Conservation (phyloP, 345 rosid genomes). For the Acer yangbiense region DNA sequence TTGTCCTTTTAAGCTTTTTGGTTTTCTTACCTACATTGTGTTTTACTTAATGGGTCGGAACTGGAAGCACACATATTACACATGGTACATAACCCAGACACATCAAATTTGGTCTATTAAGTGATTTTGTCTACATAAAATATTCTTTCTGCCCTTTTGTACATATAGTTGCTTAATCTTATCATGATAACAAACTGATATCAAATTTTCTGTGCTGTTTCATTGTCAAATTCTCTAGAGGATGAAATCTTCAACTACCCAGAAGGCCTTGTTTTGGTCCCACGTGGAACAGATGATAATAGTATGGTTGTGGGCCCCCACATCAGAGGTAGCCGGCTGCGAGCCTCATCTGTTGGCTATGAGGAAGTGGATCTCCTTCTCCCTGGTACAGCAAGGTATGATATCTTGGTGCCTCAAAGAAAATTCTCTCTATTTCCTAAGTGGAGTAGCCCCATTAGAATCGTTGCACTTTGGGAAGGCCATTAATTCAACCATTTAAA, state of each 20-base stretch:
- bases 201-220: conserved; percentile 15
- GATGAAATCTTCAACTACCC: conserved; percentile 80
- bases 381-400: conserved; percentile 96
- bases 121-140: background rate
- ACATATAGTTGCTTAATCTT: background rate
- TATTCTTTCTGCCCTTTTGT: background rate
- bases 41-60: background rate
- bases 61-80: background rate
- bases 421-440: background rate
- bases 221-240: conserved; percentile 59
- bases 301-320: conserved; percentile 84
- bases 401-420: conserved; percentile 16
- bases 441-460: background rate
- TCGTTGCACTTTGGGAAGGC: background rate
- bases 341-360: conserved; percentile 80
- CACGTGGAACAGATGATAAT: conserved; percentile 70
- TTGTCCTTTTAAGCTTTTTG: background rate
- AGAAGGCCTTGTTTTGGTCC: conserved; percentile 89
- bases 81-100: background rate
- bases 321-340: conserved; percentile 84
- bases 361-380: conserved; percentile 99
- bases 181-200: background rate
- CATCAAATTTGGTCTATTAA: background rate
- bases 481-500: background rate
- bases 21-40: background rate